Evolutionary conservation across 805 yeast genomes (phyloP).

Genomic region (Spathaspora boniae): DNA sequence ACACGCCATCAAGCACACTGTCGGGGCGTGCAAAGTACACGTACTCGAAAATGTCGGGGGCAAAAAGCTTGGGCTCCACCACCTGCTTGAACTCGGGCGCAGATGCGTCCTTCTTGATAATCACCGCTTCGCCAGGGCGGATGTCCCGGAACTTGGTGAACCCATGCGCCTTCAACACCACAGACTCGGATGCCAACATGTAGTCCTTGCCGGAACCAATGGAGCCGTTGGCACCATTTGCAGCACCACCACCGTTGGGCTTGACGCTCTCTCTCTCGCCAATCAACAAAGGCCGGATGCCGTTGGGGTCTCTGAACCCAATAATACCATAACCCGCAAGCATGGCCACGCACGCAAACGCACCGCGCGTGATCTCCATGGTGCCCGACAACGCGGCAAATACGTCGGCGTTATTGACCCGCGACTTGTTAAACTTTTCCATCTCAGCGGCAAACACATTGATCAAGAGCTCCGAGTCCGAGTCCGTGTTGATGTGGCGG

Average conservation of each 20-base stretch:
- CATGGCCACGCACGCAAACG: conserved; percentile 95
- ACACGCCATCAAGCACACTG: conserved; percentile 92
- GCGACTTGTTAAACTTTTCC: conserved; percentile 85
- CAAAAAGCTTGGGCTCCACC: conserved; percentile 69
- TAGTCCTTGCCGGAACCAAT: too few species aligned
- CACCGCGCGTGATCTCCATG: conserved; percentile 80
- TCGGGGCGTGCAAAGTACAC: conserved; percentile 98
- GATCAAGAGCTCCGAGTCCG: conserved; percentile 86
- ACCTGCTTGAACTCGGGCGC: conserved; percentile 77
- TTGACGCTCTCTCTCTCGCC: conserved; percentile 69
- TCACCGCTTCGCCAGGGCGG: conserved; percentile 94
- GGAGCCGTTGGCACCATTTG: conserved; percentile 49
- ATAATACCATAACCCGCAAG: conserved; percentile 93
- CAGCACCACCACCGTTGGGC: too few species aligned
- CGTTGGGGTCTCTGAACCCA: conserved; percentile 97
- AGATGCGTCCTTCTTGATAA: conserved; percentile 69
- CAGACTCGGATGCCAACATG: conserved; percentile 94
- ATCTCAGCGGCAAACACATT: conserved; percentile 90
- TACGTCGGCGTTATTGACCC: conserved; percentile 88
- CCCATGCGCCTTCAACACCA: conserved; percentile 89
- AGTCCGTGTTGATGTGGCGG: conserved; percentile 95
- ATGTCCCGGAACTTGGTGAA: conserved; percentile 77
- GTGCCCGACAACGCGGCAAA: conserved; percentile 85
- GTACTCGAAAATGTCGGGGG: conserved; percentile 96
- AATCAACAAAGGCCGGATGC: conserved; percentile 84